Evolutionary conservation across 306 rosid genomes (phyloP).

Genomic region (Psophocarpus tetragonolobus): DNA sequence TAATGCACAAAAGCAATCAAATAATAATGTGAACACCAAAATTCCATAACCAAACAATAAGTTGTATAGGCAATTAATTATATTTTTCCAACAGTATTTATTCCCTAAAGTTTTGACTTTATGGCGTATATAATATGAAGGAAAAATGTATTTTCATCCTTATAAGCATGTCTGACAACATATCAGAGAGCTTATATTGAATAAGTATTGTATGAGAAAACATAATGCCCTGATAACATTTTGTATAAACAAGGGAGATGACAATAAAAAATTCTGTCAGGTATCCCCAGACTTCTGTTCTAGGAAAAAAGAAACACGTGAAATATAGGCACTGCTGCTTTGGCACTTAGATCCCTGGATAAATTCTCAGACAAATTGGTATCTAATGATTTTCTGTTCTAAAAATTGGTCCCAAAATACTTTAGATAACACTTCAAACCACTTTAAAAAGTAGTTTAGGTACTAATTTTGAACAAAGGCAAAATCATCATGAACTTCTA

Average conservation of each 20-base stretch:
- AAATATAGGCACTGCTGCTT: too few relatives aligned
- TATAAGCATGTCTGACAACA: background rate
- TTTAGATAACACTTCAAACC: too few relatives aligned
- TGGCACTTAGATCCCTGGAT: too few relatives aligned
- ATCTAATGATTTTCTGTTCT: too few relatives aligned
- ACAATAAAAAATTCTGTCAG: background rate
- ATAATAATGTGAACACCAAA: background rate
- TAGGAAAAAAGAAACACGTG: too few relatives aligned
- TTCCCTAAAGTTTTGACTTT: background rate
- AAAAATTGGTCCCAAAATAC: too few relatives aligned
- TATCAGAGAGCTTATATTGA: background rate
- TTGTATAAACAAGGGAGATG: background rate
- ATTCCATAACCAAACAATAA: constrained; percentile 9
- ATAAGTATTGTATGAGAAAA: background rate
- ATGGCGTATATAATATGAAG: constrained; percentile 5
- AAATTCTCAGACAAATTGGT: too few relatives aligned
- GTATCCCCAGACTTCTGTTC: background rate
- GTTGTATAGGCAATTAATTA: background rate
- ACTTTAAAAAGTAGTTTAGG: too few relatives aligned
- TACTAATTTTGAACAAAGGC: too few relatives aligned
- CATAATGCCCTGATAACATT: background rate
- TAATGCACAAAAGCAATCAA: constrained; percentile 23
- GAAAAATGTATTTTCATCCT: too few relatives aligned
- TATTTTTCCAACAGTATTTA: background rate
- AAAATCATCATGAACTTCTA: too few relatives aligned